phyloP scores from a whole-genome alignment of 2,329 filamentous ascomycete genomes.

The Blumeriella jaapii region DNA sequence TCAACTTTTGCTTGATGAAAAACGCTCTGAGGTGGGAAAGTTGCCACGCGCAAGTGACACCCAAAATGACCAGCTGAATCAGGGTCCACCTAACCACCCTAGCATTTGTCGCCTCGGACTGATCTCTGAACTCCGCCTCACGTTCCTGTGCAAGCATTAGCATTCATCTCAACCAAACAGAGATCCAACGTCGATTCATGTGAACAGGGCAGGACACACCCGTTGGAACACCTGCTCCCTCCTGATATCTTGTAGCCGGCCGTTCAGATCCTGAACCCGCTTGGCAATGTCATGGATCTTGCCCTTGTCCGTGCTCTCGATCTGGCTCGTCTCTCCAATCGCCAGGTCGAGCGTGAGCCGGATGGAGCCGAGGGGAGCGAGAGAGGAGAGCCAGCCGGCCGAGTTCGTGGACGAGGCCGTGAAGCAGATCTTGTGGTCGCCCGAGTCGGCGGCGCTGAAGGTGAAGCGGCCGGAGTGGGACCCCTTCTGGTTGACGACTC shows the following conservation, averaged over 20 bases:
- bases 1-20: conserved; percentile 99
- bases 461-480: conserved; percentile 72
- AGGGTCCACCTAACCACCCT: conserved; percentile 91
- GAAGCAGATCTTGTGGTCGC: conserved; percentile 94
- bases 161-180: conserved; percentile 5
- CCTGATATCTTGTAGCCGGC: conserved; percentile 74
- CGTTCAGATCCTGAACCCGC: conserved; percentile 82
- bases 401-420: conserved; percentile 62
- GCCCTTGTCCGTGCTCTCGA: conserved; percentile 85
- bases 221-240: conserved; percentile 95
- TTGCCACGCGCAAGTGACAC: conserved; percentile 90
- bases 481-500: conserved; percentile 81
- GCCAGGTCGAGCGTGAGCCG: conserved; percentile 80
- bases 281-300: conserved; percentile 85
- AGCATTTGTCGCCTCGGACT: conserved; percentile 85
- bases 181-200: background rate
- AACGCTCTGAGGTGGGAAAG: conserved; percentile 89
- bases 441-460: conserved; percentile 88
- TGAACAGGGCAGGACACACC: conserved; percentile 37
- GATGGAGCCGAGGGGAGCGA: conserved; percentile 60
- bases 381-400: conserved; percentile 61
- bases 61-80: conserved; percentile 76
- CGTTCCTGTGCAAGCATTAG: conserved; percentile 54
- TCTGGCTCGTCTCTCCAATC: conserved; percentile 87
- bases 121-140: conserved; percentile 95